These are phyloP conservation scores for Mrakia blollopis DNA, from an alignment of 768 basidiomycete species.

Conservation along the genomic window DNA sequence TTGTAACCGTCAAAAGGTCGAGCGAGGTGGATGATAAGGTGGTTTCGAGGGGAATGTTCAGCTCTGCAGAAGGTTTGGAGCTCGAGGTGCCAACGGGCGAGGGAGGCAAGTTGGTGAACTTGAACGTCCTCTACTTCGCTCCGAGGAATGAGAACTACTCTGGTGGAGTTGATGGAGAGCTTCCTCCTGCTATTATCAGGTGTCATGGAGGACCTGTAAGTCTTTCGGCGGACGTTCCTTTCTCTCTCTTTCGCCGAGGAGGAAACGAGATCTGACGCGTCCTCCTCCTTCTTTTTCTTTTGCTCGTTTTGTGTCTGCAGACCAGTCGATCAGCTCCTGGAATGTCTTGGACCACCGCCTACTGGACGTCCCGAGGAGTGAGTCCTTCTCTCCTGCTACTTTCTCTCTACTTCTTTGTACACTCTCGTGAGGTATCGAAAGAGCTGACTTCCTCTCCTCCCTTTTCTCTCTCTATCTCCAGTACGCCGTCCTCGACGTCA, in stretches of 20 bases:
- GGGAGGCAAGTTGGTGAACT: conserved; percentile 30
- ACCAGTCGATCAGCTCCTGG: neutral
- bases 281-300: neutral
- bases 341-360: conserved; percentile 25
- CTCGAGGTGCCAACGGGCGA: conserved; percentile 22
- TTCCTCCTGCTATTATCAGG: conserved; percentile 62
- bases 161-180: conserved; percentile 52
- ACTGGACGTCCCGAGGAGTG: conserved; percentile 35
- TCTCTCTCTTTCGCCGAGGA: neutral
- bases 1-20: conserved; percentile 9
- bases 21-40: neutral
- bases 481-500: conserved; percentile 60
- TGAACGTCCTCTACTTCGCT: conserved; percentile 63
- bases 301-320: neutral
- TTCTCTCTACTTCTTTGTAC: neutral
- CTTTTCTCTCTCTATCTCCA: neutral
- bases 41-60: conserved; percentile 16
- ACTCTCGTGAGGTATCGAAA: neutral
- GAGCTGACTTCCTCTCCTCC: neutral
- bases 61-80: conserved; percentile 19
- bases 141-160: conserved; percentile 62
- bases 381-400: neutral
- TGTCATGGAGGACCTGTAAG: conserved; percentile 58
- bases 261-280: neutral
- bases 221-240: neutral